Conservation (phyloP, 306 rosid genomes). For the Lathyrus sativus region DNA sequence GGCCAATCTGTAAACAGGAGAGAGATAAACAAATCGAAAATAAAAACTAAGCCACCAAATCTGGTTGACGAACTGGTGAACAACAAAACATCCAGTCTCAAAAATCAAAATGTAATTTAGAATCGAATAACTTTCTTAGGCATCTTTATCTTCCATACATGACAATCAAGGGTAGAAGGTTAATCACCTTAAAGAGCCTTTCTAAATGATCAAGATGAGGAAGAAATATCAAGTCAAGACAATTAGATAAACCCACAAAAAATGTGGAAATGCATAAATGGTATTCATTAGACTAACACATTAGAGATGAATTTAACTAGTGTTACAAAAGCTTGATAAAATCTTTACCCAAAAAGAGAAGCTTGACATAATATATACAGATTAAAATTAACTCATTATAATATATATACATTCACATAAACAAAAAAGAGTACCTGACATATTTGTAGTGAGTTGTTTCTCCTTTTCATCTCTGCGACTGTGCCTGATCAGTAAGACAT, state of each 20-base stretch:
- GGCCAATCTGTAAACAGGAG: background rate
- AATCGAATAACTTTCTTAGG: background rate
- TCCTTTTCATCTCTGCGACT: background rate
- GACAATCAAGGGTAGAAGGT: no score
- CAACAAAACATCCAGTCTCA: background rate
- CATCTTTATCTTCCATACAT: no score
- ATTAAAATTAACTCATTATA: background rate
- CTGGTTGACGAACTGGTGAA: background rate
- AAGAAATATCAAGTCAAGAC: no score
- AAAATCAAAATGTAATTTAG: background rate
- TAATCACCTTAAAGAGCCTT: no score
- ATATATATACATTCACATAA: background rate
- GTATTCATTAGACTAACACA: no score
- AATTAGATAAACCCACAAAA: no score
- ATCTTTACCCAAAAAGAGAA: background rate
- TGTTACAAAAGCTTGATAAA: background rate
- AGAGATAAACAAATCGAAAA: background rate
- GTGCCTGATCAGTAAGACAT: background rate
- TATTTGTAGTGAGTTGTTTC: background rate
- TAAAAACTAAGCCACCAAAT: background rate
- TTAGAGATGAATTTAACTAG: background rate
- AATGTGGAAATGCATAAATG: no score
- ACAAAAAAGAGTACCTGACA: background rate
- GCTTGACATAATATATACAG: background rate
- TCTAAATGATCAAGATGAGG: no score